Base-by-base conservation (phyloP, 2,329 filamentous ascomycete species). In the Trichoderma arundinaceum region DNA sequence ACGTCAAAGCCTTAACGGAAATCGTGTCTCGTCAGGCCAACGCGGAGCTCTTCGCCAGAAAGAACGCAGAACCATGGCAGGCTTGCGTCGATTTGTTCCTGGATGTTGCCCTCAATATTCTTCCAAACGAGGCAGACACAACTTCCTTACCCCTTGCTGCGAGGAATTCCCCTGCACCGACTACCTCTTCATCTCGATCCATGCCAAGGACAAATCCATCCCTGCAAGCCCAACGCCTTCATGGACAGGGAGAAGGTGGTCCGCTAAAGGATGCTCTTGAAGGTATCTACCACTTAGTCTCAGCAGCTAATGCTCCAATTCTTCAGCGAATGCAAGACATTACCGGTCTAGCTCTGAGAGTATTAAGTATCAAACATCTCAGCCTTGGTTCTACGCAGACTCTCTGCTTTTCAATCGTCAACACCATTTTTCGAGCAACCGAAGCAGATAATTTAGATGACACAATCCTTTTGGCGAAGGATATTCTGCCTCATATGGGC, bases 11-110 rank as follows among this genome's bases (percentile, higher is more conserved):
- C 19, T 79, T 99, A 69, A 81, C 85, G 4, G 82, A 85, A 33
- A 78, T 97, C 3, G 83, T 98, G 17, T 86, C 88, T 48, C 86
- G 91, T 71, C 86, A 88, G 52, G 85, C 92, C 17, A 92, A 96
- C 75, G 88, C 91, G 33, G 96, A 98, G 77, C 89, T 93, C 72
- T 81, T 98, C 12, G 84, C 87, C 10, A 78, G 81, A 28, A 77
- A 80, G 15, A 76, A 79, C 3, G 81, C 80, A 19, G 82, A 86
- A 13, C 83, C 87, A 65, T 97, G 94, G 93, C 80, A 87, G 54
- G 77, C 79, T 9, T 86, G 90, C 58, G 84, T 91, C 15, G 83
- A 88, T 58, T 95, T 98, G 72, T 91, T 92, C 70, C 80, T 89
- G 60, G 80, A 85, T 35, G 81, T 97, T 41, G 78, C 80, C 17